A percentile compares a stretch with the other conserved stretches of the same genome.
phyloP scores from a whole-genome alignment of 2,329 filamentous ascomycete species.

The Cercospora berteroae region DNA sequence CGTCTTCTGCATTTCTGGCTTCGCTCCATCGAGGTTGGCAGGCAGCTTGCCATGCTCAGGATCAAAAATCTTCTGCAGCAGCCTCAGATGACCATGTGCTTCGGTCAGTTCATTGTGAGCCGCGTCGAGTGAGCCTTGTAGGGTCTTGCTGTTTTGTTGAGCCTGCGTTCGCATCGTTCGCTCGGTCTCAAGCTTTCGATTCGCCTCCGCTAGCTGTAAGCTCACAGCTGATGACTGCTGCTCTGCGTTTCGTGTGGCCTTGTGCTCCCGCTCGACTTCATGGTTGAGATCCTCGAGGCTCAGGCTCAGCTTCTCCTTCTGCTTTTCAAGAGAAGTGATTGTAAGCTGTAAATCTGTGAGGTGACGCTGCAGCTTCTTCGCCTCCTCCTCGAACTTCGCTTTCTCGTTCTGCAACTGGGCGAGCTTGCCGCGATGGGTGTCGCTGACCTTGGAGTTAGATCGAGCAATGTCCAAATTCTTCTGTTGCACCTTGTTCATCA shows the following conservation, averaged over 20 bases:
- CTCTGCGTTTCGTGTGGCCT: constrained; percentile 84
- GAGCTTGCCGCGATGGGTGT: constrained; percentile 76
- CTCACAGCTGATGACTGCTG: constrained; percentile 78
- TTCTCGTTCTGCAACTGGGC: constrained; percentile 79
- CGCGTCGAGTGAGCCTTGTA: constrained; percentile 75
- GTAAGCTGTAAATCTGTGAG: constrained; percentile 80
- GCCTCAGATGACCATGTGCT: constrained; percentile 73
- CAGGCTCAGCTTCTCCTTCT: constrained; percentile 86
- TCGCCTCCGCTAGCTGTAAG: constrained; percentile 82
- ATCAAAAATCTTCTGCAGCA: constrained; percentile 83
- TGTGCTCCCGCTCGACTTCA: constrained; percentile 84
- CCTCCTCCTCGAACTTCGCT: constrained; percentile 76
- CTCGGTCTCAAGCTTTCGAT: constrained; percentile 86
- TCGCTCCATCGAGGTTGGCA: constrained; percentile 66
- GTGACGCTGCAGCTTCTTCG: constrained; percentile 75
- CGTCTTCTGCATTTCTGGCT: constrained; percentile 64
- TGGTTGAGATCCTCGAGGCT: constrained; percentile 90
- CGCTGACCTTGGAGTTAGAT: constrained; percentile 79
- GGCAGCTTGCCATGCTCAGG: constrained; percentile 55
- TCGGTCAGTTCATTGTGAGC: constrained; percentile 79
- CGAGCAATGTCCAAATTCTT: constrained; percentile 95
- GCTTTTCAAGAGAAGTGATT: constrained; percentile 84
- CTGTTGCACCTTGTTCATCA: constrained; percentile 97
- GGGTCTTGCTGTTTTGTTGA: constrained; percentile 76
- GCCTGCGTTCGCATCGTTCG: constrained; percentile 80